Evolutionary conservation across 352 stramenopile species (phyloP).

Genomic region (Peronospora farinosa): DNA sequence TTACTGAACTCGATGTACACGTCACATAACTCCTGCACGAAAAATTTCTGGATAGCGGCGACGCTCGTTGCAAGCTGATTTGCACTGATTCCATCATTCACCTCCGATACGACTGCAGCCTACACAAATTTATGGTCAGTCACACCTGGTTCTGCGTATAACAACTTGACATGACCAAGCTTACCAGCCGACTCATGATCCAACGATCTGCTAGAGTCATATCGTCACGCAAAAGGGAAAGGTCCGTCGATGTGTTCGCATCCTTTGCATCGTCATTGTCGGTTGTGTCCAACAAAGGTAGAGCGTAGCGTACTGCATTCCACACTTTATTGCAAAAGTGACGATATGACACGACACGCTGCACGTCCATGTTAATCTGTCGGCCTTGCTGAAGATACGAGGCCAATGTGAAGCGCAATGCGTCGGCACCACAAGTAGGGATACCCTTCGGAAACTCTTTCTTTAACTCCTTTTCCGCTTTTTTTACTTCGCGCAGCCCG

Average conservation of each 20-base stretch:
- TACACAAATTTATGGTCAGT: conserved; percentile 16
- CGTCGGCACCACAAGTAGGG: conserved; percentile 96
- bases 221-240: conserved; percentile 26
- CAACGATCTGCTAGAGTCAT: conserved; percentile 72
- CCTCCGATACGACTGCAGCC: conserved; percentile 45
- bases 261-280: background rate
- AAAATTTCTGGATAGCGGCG: conserved; percentile 70
- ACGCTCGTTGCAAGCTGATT: conserved; percentile 71
- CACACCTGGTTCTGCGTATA: background rate
- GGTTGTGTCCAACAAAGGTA: conserved; percentile 48
- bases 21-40: conserved; percentile 82
- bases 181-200: conserved; percentile 81
- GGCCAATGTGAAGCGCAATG: conserved; percentile 95
- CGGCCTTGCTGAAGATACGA: conserved; percentile 89
- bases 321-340: conserved; percentile 89
- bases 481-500: conserved; percentile 88
- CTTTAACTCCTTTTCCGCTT: conserved; percentile 93
- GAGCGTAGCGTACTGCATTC: conserved; percentile 76
- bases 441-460: conserved; percentile 98
- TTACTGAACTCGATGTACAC: conserved; percentile 89
- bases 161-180: conserved; percentile 1
- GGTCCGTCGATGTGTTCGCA: conserved; percentile 8
- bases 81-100: conserved; percentile 59
- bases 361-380: conserved; percentile 86
- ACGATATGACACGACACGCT: conserved; percentile 75